Base-by-base conservation (phyloP, 306 rosid genomes). In the Lathyrus tuberosus region DNA sequence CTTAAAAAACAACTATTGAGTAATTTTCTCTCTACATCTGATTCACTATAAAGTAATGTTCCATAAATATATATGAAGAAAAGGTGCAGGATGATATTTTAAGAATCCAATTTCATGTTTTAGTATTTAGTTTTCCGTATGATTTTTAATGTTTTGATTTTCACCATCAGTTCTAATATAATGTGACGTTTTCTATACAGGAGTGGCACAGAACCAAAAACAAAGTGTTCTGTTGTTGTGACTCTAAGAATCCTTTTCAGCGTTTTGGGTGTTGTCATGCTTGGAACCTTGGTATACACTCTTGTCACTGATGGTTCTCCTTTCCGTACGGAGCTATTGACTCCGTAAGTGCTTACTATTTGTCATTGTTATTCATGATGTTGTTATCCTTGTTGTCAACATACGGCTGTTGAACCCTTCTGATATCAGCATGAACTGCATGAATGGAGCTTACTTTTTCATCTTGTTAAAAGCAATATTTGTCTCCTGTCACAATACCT, bases 271-370 rank as follows among this genome's bases (percentile, higher is more conserved):
- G 64, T 57, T 73, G 56, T 86, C 65, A 90, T 93, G 98, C 52
- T 82, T 46, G 96, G 81, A 72, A 78, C 85, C 75, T 71, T 93
- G 83, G 69, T 83, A 48, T 88, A 88, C 79, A 91, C 96, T 70
- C 63, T 85, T 65, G 38, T 88, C 58, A 86, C 87, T 4, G 87
- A 85, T 63, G 96, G 98, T 67, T 79, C 93, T 71, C 96, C 96
- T 57, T 93, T 89, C 58, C 90, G 86, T 67, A 73, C 8, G 65
- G 97, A 88, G 71, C 88, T 93, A 59, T 75, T 84, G 4, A 90
- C 93, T 75, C 96, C 97, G 98, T 93, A 86, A 85, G 94, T 79
- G 65, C 54, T 77, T 65, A 38, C 7, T 73, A 59, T 16, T 61
- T 56, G 18, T 57, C 26, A 62, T 63, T 63, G 9, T 69, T 40